Evolutionary conservation across 2,329 filamentous ascomycete species (phyloP).

Genomic region (Alternaria gansuensis): DNA sequence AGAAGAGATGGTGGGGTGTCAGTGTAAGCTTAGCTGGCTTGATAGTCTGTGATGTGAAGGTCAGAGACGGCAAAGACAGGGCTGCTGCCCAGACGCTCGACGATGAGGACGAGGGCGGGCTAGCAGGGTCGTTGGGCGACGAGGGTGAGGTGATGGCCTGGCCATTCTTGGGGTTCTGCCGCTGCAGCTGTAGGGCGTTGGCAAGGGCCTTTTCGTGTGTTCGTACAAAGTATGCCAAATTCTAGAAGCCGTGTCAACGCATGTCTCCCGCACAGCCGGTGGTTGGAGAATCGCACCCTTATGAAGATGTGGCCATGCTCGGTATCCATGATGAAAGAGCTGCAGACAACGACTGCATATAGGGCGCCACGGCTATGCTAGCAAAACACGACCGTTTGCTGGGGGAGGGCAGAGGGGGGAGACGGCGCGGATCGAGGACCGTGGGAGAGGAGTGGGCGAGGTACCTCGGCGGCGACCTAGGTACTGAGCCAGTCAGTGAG

Average conservation of each 20-base stretch:
- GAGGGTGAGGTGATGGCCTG: conserved; percentile 57
- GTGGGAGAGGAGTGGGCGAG: conserved; percentile 26
- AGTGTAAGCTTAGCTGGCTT: conserved; percentile 92
- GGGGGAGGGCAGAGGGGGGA: conserved; percentile 13
- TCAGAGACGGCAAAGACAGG: conserved; percentile 84
- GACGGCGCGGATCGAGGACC: conserved; percentile 19
- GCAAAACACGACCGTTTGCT: conserved; percentile 13
- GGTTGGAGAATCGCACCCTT: conserved; percentile 67
- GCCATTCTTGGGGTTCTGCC: conserved; percentile 73
- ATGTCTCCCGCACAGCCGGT: conserved; percentile 3
- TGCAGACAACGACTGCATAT: conserved; percentile 47
- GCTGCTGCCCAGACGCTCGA: conserved; percentile 81
- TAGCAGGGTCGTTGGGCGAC: conserved; percentile 48
- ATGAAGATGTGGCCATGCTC: conserved; percentile 91
- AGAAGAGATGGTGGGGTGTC: conserved; percentile 96
- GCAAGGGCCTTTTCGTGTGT: conserved; percentile 97
- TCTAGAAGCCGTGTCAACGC: conserved; percentile 64
- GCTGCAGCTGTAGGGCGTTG: conserved; percentile 88
- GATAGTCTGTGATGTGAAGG: conserved; percentile 81
- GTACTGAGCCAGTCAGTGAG: conserved; percentile 38
- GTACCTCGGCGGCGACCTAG: conserved; percentile 36
- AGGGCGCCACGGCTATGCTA: conserved; percentile 28
- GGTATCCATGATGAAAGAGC: conserved; percentile 71
- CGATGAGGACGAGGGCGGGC: conserved; percentile 65
- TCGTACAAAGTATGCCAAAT: conserved; percentile 93